Evolutionary conservation across 148 eudicot genomes (phyloP).

Genomic region (Cornus suecica): DNA sequence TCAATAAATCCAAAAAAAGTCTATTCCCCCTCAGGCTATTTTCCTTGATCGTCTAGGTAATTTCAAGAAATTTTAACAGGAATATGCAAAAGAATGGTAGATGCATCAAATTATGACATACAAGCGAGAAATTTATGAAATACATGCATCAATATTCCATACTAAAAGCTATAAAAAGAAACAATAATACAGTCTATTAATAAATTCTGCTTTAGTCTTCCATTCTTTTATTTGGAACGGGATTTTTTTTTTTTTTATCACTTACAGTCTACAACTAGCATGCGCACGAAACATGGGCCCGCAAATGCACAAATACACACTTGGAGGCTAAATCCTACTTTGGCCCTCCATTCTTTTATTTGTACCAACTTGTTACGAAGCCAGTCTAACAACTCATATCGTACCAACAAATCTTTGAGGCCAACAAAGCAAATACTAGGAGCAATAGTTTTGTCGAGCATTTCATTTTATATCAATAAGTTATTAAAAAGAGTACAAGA

Average conservation of each 20-base stretch:
- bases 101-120: neutral
- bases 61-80: neutral
- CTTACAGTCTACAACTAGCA: neutral
- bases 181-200: neutral
- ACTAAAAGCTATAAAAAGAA: neutral
- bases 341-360: no score
- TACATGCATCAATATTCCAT: neutral
- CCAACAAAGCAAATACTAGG: neutral
- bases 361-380: neutral
- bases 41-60: no score
- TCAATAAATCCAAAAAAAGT: no score
- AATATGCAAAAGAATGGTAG: neutral
- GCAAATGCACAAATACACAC: no score
- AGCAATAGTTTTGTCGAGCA: neutral
- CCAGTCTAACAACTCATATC: neutral
- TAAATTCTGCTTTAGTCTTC: neutral
- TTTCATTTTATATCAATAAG: neutral
- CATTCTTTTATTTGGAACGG: neutral
- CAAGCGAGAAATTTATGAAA: neutral
- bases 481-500: no score
- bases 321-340: no score
- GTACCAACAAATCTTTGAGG: neutral
- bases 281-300: neutral
- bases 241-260: no score
- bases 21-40: no score